Conservation (phyloP, 2,329 filamentous ascomycete genomes). For the Dichotomopilus funicola region DNA sequence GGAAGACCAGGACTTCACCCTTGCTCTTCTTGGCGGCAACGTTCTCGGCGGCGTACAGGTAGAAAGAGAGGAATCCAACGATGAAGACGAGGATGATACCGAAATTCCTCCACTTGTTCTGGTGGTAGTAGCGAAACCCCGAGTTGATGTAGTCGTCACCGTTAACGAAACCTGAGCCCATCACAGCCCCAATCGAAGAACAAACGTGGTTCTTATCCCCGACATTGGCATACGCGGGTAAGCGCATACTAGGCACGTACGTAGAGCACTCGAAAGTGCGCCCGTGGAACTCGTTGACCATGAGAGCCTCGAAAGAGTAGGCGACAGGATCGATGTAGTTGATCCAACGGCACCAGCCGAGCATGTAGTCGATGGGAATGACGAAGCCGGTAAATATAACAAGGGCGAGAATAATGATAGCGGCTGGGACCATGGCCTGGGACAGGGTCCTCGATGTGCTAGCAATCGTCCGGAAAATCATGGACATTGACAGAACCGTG, state of each 20-base stretch:
- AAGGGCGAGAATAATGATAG: constrained; percentile 57
- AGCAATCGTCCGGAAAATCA: constrained; percentile 79
- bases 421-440: constrained; percentile 55
- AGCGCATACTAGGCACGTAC: constrained; percentile 37
- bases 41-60: constrained; percentile 60
- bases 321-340: constrained; percentile 73
- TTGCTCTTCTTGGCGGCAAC: constrained; percentile 64
- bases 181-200: constrained; percentile 49
- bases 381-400: constrained; percentile 68
- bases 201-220: constrained; percentile 44
- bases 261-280: constrained; percentile 50
- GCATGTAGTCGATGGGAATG: constrained; percentile 62
- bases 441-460: constrained; percentile 65
- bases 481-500: constrained; percentile 72
- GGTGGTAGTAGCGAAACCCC: constrained; percentile 50
- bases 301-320: constrained; percentile 73
- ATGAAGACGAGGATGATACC: constrained; percentile 62
- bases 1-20: constrained; percentile 71
- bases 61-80: constrained; percentile 52
- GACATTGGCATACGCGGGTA: constrained; percentile 34
- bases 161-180: constrained; percentile 45
- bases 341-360: constrained; percentile 76
- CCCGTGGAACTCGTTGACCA: constrained; percentile 74
- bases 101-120: constrained; percentile 63
- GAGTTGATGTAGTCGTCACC: constrained; percentile 52